Evolutionary conservation across 1,139 yeast species (phyloP), one percentile per base, ranked within the genome.

Genomic region (Yamadazyma jaroonii): DNA sequence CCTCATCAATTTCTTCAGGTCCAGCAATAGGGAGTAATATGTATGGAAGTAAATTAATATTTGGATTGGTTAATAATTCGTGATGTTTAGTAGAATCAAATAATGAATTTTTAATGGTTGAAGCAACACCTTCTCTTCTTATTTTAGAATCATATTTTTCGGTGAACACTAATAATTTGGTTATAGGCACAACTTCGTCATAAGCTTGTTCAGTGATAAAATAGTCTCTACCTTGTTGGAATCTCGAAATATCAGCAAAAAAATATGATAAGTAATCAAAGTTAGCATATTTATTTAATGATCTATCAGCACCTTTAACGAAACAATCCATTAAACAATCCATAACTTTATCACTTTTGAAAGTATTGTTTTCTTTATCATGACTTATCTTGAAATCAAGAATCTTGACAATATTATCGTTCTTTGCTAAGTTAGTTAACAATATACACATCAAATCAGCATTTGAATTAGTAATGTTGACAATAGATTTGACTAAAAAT

Each of bases 121-220:
- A 84, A 1, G 96, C 95, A 35, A 88, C 92, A 52, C 96, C 97
- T 57, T 84, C 90, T 59, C 97, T 77, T 66, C 97, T 80, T 25
- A 80, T 78, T 50, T 79, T 81, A 14, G 87, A 74, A 47, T 83
- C 90, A 51, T 81, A 81, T 52, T 81, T 80, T 54, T 86, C 95
- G 2, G 96, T 86, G 62, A 88, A 88, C 0, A 84, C 95, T 42
- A 88, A 68, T 25, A 92, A 61, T 56, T 89, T 87, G 15, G 90
- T 77, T 31, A 89, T 64, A 29, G 97, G 96, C 11, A 84, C 81
- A 25, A 85, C 84, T n/a, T 62, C 67, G 56, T 88, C 96, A 55
- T 87, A 86, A 4, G 57, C 68, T 59, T 86, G 95, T 48, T 72
- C 72, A 9, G 83, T 73, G 35, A 84, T 75, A 52, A 88, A 87